Evolutionary conservation across 2,329 filamentous ascomycete species (phyloP).

Genomic region (Emmonsiellopsis sp.): DNA sequence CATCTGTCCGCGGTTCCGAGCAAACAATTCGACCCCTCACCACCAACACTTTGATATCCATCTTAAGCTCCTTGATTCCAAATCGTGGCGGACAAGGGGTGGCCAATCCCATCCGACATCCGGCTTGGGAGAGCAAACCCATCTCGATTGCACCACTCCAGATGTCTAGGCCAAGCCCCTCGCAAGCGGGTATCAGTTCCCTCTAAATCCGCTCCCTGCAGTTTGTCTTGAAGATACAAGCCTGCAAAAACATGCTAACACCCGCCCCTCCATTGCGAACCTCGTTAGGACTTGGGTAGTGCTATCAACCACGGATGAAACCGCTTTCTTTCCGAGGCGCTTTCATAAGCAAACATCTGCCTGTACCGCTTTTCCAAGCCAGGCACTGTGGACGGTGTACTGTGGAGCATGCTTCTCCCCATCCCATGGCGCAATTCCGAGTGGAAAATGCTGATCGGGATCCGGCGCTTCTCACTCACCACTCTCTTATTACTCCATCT

Average conservation of each 20-base stretch:
- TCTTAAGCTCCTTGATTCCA: neutral
- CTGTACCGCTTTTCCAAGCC: no score
- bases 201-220: no score
- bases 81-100: neutral
- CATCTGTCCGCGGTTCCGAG: no score
- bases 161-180: neutral
- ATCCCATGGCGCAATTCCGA: conserved; percentile 8
- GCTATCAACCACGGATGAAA: no score
- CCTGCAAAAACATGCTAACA: no score
- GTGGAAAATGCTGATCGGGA: neutral
- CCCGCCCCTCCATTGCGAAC: no score
- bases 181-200: no score
- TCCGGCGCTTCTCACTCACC: neutral
- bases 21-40: neutral
- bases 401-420: neutral
- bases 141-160: neutral
- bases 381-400: no score
- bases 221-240: no score
- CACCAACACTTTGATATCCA: neutral
- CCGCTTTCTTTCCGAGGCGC: neutral
- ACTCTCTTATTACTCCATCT: neutral
- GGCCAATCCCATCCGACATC: neutral
- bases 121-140: neutral
- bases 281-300: no score
- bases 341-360: neutral